Base-by-base conservation (phyloP, 2,329 filamentous ascomycete species). In the Coleophoma crateriformis region DNA sequence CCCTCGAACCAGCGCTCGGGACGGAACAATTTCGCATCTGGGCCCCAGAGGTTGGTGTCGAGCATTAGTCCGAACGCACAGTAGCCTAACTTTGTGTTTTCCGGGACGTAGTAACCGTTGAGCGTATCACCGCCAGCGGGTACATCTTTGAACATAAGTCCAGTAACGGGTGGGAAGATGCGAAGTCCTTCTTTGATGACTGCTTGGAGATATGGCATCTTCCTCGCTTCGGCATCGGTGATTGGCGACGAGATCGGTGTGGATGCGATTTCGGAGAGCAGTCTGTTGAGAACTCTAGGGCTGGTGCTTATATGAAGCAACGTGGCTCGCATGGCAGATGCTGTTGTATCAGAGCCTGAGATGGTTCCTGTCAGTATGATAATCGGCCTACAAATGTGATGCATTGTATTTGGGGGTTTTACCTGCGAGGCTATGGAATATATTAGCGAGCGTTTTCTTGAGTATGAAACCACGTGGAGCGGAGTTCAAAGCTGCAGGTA, bases 131-230 rank as follows among this genome's bases (percentile, higher is more conserved):
- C 53, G 34, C 44, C 50, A 12, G 14, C 35, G 12, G 53, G 50
- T 6, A 50, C 50, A 2, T 67, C 55, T 1, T 53, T 37, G 0
- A 52, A 39, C 2, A 52, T 14, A 55, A 46, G 13, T 59, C 63
- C 22, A 62, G 64, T 33, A 50, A 71, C 66, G 0, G 73, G 73
- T 2, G 73, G 71, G 51, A 67, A 68, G 17, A 77, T 65, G 0
- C 76, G 67, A 13, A 78, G 59, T 0, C 67, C 69, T 54, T 78
- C 76, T 47, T 70, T 71, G 37, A 78, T 68, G 7, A 72, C 71
- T 1, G 75, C 76, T 50, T 74, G 69, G 12, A 79, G 64, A 50
- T 76, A 78, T 0, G 69, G 67, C 10, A 77, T 62, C 4, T 55
- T 55, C 13, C 66, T 63, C 1, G 67, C 67, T 54, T 75, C 67